These are phyloP conservation scores for Triticum aestivum DNA, from an alignment of 176 grass and related monocot genomes.

Conservation along the genomic window IWGSC_CS_RefSeq_v2.1 NC_057809.1:156080937-156081436, in stretches of 20 bases:
- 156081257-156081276: neutral
- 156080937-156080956: constrained; percentile 81
- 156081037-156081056: constrained; percentile 82
- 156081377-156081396: neutral
- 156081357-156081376: neutral
- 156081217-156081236: neutral
- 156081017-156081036: constrained; percentile 94
- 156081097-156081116: neutral
- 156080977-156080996: constrained; percentile 90
- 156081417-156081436: constrained; percentile 1
- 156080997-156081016: constrained; percentile 84
- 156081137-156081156: neutral
- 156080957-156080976: constrained; percentile 83
- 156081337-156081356: neutral
- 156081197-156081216: neutral
- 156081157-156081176: neutral
- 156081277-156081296: neutral
- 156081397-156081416: neutral
- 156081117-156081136: neutral
- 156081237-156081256: neutral
- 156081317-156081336: constrained; percentile 1
- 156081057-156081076: constrained; percentile 16
- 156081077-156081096: neutral
- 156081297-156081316: neutral
- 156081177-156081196: neutral